Conservation (phyloP, 2,329 filamentous ascomycete genomes). For the Endocalyx cinctus region DNA sequence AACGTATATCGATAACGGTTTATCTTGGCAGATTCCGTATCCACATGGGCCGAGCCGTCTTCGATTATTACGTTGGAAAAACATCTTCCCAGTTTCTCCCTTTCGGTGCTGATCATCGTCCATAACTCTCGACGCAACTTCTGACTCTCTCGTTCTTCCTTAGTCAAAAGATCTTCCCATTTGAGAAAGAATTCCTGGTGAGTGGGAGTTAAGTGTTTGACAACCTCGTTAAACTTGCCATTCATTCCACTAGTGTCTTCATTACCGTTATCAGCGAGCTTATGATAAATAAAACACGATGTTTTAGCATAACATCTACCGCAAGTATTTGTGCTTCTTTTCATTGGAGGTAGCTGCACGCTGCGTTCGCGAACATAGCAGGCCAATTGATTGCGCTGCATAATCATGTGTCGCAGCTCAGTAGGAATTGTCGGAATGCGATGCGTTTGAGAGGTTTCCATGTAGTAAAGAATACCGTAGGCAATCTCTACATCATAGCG, state of each 20-base stretch:
- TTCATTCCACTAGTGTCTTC: constrained; percentile 77
- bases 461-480: constrained; percentile 90
- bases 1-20: constrained; percentile 89
- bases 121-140: constrained; percentile 86
- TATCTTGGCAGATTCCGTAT: constrained; percentile 70
- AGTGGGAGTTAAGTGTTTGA: constrained; percentile 67
- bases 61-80: constrained; percentile 85
- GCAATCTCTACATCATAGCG: constrained; percentile 89
- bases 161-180: constrained; percentile 90
- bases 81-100: constrained; percentile 83
- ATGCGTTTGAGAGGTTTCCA: constrained; percentile 82
- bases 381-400: constrained; percentile 87
- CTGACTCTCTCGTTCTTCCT: constrained; percentile 87
- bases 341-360: constrained; percentile 77
- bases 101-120: constrained; percentile 88
- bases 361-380: constrained; percentile 78
- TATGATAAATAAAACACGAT: constrained; percentile 90
- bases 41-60: constrained; percentile 67
- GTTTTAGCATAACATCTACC: constrained; percentile 86
- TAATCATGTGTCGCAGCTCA: constrained; percentile 93
- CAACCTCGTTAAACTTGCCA: constrained; percentile 75
- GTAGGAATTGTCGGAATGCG: constrained; percentile 80
- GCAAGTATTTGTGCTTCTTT: constrained; percentile 77
- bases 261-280: constrained; percentile 77
- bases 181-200: constrained; percentile 86